Percentiles rank a stretch among this genome's conserved stretches.
Conservation (phyloP, 2,329 filamentous ascomycete genomes). For the Fusarium goolgardi region DNA sequence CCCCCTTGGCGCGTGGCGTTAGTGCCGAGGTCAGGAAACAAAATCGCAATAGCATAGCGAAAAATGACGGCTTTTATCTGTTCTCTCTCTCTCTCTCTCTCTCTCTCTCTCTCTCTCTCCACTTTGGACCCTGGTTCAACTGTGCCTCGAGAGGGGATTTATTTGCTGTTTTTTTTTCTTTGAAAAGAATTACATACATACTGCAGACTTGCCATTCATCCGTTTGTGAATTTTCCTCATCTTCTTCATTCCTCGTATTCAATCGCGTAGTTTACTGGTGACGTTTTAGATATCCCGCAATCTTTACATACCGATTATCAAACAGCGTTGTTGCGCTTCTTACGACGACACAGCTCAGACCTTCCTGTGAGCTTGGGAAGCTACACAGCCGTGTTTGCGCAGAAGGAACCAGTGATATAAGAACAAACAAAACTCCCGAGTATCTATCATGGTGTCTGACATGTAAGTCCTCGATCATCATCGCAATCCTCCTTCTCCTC, state of each 20-base stretch:
- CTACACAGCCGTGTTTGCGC: conserved; percentile 18
- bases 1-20: conserved; percentile 12
- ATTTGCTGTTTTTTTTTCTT: background rate
- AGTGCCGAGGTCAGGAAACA: conserved; percentile 8
- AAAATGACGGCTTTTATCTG: background rate
- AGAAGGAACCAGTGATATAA: conserved; percentile 17
- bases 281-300: conserved; percentile 3
- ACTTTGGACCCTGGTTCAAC: conserved; percentile 6
- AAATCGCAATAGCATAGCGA: conserved; percentile 1
- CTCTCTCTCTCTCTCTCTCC: background rate
- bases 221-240: background rate
- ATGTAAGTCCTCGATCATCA: conserved; percentile 27
- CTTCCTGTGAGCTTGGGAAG: conserved; percentile 4
- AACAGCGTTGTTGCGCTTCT: conserved; percentile 4
- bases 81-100: background rate
- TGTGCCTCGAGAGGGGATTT: background rate
- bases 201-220: background rate
- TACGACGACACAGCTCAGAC: conserved; percentile 6
- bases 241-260: background rate
- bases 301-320: background rate
- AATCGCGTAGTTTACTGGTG: conserved; percentile 2
- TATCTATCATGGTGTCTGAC: conserved; percentile 23
- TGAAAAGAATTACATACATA: background rate
- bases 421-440: conserved; percentile 27
- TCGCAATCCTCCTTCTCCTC: background rate